phyloP scores from a whole-genome alignment of 2,329 filamentous ascomycete genomes.

The Cercospora sp. region DNA sequence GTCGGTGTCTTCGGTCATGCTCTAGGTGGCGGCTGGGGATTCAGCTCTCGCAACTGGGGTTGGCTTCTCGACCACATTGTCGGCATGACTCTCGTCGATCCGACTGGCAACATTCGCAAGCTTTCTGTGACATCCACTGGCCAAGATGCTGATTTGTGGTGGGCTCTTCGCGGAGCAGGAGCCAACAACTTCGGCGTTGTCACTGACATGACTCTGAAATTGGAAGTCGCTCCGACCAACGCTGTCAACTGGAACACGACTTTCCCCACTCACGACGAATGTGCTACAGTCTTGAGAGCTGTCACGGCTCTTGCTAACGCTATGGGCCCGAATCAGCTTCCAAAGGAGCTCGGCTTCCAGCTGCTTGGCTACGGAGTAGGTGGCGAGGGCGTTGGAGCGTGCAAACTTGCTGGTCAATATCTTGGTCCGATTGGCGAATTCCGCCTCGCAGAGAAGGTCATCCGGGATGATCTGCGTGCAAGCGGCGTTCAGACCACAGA shows the following conservation, averaged over 20 bases:
- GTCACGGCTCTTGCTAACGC: constrained; percentile 17
- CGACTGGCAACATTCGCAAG: constrained; percentile 13
- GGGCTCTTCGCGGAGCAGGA: constrained; percentile 23
- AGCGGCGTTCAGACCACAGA: constrained; percentile 10
- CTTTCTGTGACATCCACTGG: background rate
- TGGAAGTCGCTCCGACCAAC: constrained; percentile 16
- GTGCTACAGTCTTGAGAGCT: constrained; percentile 18
- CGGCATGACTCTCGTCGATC: constrained; percentile 16
- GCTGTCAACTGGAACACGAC: constrained; percentile 21
- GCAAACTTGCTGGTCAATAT: constrained; percentile 21
- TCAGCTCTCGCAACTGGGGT: constrained; percentile 22
- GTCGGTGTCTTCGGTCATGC: constrained; percentile 23
- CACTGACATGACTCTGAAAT: constrained; percentile 13
- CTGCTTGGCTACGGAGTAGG: constrained; percentile 22
- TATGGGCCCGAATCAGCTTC: background rate
- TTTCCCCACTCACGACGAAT: constrained; percentile 20
- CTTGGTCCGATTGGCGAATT: constrained; percentile 18
- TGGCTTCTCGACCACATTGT: constrained; percentile 25
- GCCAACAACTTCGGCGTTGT: constrained; percentile 27
- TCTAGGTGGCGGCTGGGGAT: constrained; percentile 25
- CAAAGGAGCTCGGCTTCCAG: constrained; percentile 19
- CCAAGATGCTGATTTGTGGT: constrained; percentile 23
- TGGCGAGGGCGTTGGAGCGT: constrained; percentile 17
- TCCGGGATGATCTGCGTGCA: constrained; percentile 5
- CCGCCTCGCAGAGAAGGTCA: constrained; percentile 8